These are phyloP conservation scores for Candida sanyaensis DNA, from an alignment of 1,139 yeast genomes.

Conservation along the genomic window DNA sequence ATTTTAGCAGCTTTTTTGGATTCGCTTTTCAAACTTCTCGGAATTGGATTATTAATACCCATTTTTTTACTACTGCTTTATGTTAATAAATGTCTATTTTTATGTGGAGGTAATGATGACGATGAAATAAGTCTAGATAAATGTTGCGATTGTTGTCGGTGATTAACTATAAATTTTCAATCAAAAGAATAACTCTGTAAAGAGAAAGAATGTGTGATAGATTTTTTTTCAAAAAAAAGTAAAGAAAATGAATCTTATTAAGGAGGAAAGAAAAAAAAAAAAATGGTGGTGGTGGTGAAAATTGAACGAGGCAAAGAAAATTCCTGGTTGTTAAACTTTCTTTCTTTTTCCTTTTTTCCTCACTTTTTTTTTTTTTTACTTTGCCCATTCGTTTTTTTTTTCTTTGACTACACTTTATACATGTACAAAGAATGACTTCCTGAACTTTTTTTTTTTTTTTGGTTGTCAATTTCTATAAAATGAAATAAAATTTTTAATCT, in stretches of 20 bases:
- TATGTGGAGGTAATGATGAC: not conserved
- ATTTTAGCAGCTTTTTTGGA: slow-evolving; percentile 96
- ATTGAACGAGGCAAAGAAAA: slow-evolving; percentile 2
- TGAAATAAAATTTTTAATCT: too few relatives aligned
- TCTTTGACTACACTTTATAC: too few relatives aligned
- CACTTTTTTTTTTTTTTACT: not conserved
- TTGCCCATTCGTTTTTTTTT: not conserved
- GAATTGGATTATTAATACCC: slow-evolving; percentile 90
- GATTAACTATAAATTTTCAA: not conserved
- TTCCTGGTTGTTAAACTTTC: not conserved
- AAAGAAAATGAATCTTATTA: not conserved
- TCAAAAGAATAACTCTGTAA: not conserved
- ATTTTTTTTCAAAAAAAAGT: not conserved
- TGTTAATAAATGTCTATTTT: not conserved
- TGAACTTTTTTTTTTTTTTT: too few relatives aligned
- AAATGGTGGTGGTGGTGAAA: not conserved
- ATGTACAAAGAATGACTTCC: too few relatives aligned
- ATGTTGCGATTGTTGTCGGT: not conserved
- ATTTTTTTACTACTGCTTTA: too few relatives aligned
- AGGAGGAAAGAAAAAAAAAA: not conserved
- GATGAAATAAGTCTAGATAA: not conserved
- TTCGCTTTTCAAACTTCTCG: slow-evolving; percentile 85
- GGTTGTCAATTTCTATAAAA: too few relatives aligned
- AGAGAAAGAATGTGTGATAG: not conserved
- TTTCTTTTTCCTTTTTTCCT: not conserved